Evolutionary conservation across 176 grass and related monocot species (phyloP), one percentile per base, ranked within the genome.

Genomic region (Elymus sibiricus): DNA sequence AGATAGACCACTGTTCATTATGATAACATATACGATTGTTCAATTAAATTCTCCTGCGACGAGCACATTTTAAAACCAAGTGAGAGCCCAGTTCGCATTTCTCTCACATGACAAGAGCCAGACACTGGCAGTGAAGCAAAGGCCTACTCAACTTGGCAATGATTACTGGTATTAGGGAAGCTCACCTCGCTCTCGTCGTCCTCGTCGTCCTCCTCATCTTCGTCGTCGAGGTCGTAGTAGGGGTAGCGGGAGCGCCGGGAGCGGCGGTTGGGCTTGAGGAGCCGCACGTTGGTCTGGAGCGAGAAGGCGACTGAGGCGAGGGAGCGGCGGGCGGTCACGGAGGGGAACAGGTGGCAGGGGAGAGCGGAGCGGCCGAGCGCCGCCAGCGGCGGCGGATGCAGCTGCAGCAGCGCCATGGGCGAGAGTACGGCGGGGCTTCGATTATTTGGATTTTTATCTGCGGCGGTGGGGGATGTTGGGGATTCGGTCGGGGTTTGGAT

Each of bases 201-300:
- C 3, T 80, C 79, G 7, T 60, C 65, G 21, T 86, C 87, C n/a
- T 81, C 92, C 22, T 77, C 81, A 22, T 80, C 82, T 0, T 91
- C 88, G 55, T 88, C 85, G 64, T 90, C 82, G 27, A 90, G 84
- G 70, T 97, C 85, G 80, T 90, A 73, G 90, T 86, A 94, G 19
- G 85, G 87, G 74, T 91, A 81, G 12, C 90, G 87, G 70, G 84
- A 87, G 64, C 79, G 88, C 49, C 92, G 74, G 70, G 80, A 82
- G 46, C 87, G 85, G 86, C 85, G 87, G 85, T 74, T 84, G 87
- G 87, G 85, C 63, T 89, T 87, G 79, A 87, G 85, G 39, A 88
- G 68, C 28, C 79, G 80, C 31, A 67, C 82, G 83, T 84, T 90
- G 46, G 92, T 94, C 77, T 84, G 78, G 42, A 81, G 87, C 22